Conservation (phyloP, 352 stramenopile genomes). For the Aphanomyces astaci region DNA sequence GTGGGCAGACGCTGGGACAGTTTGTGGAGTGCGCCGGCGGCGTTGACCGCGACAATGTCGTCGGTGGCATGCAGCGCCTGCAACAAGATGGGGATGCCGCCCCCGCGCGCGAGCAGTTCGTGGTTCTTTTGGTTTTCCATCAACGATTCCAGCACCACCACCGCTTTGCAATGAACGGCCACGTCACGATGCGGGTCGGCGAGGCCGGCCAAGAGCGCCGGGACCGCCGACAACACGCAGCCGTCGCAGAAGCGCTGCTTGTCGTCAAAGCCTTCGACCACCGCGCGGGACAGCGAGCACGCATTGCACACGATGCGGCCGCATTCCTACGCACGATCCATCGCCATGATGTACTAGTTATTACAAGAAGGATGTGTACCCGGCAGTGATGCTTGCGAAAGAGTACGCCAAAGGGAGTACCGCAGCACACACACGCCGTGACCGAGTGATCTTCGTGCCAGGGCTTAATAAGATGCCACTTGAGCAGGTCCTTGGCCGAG, state of each 20-base stretch:
- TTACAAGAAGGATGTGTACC: conserved; percentile 31
- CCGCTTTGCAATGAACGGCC: conserved; percentile 56
- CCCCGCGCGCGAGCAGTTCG: conserved; percentile 70
- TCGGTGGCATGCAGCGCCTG: conserved; percentile 60
- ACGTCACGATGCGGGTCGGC: conserved; percentile 37
- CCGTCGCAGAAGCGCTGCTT: conserved; percentile 77
- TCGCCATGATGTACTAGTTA: too few species aligned
- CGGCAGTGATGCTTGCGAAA: conserved; percentile 76
- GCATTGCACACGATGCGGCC: conserved; percentile 81
- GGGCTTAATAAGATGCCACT: conserved; percentile 80
- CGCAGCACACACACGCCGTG: conserved; percentile 60
- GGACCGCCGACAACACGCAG: conserved; percentile 75
- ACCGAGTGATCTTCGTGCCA: conserved; percentile 84
- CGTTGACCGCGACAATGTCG: conserved; percentile 56
- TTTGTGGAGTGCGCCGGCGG: conserved; percentile 63
- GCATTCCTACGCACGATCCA: conserved; percentile 72
- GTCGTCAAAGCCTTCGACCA: conserved; percentile 64
- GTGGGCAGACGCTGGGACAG: conserved; percentile 71
- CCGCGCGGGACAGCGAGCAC: conserved; percentile 77
- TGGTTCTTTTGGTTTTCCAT: conserved; percentile 81
- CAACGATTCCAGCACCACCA: conserved; percentile 70
- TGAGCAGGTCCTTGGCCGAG: conserved; percentile 73
- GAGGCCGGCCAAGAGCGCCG: conserved; percentile 54
- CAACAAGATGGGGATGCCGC: conserved; percentile 63
- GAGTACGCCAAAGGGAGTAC: conserved; percentile 74